Base-by-base conservation (phyloP, 495 filamentous ascomycete genomes). In the Staphylotrichum tortipilum region DNA sequence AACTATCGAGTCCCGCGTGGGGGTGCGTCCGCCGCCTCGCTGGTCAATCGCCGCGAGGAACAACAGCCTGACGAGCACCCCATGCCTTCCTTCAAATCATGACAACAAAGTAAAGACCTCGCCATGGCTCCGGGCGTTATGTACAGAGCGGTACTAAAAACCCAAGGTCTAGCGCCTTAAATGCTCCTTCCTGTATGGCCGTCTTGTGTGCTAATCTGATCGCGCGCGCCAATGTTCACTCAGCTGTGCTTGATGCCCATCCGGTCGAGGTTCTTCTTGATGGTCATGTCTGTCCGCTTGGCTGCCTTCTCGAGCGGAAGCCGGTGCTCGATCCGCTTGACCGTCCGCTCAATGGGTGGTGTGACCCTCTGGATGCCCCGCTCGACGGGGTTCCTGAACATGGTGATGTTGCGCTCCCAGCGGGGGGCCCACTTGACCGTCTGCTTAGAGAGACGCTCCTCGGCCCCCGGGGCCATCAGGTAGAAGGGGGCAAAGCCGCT, bases 401-500 rank as follows among this genome's bases (percentile, higher is more conserved):
- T 65, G 11, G 57, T 68, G 55, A 70, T 75, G 64, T 71, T 75
- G 42, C 70, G 67, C 55, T 76, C 68, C 73, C 73, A 76, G 22
- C 63, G 63, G 8, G 73, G 73, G 7, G 73, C 73, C 73, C 73
- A 76, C 48, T 68, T 64, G 35, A 54, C 46, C 0, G 73, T 75
- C 59, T 73, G 69, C 1, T 54, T 43, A 14, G 65, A 62, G 17
- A 76, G 33, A 14, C 66, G 66, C 51, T 74, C 71, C 41, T 71
- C 62, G 43, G 69, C 71, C 39, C 71, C 71, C 14, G 73, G 73
- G 10, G 66, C 47, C 47, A 73, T 61, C 56, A 76, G 60, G 64
- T 74, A 74, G 58, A 76, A 68, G 1, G 73, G 73, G 8, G 72
- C 69, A 36, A 76, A 68, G 39, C 57, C 65, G 33, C 51, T 51